Percentiles rank a stretch among this genome's conserved stretches.
Conservation (phyloP, 495 filamentous ascomycete genomes). For the Podospora pseudocomata region DNA sequence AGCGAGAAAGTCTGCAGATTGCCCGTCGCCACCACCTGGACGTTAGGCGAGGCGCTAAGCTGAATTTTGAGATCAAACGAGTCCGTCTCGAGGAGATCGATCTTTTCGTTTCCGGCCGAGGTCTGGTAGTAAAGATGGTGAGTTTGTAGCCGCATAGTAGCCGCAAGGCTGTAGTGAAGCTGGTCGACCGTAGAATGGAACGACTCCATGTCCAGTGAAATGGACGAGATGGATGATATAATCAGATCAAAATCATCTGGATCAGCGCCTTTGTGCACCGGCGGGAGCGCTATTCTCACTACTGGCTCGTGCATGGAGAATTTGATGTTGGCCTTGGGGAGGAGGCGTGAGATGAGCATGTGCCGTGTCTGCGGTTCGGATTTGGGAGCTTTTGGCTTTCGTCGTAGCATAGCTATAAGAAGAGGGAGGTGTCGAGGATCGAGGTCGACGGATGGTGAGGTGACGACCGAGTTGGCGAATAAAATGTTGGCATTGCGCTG, state of each 20-base stretch:
- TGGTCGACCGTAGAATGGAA: conserved; percentile 85
- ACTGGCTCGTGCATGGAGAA: conserved; percentile 96
- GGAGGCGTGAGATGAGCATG: conserved; percentile 77
- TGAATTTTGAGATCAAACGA: conserved; percentile 80
- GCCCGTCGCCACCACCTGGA: conserved; percentile 75
- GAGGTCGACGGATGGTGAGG: conserved; percentile 92
- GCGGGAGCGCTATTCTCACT: conserved; percentile 78
- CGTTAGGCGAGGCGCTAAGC: conserved; percentile 77
- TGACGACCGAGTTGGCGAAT: conserved; percentile 92
- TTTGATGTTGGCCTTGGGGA: conserved; percentile 93
- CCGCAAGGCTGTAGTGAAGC: conserved; percentile 77
- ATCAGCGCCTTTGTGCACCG: conserved; percentile 57
- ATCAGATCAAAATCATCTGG: conserved; percentile 85
- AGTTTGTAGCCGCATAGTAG: conserved; percentile 75
- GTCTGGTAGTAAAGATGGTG: conserved; percentile 97
- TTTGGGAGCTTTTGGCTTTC: conserved; percentile 50
- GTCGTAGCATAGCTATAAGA: conserved; percentile 67
- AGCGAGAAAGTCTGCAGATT: conserved; percentile 82
- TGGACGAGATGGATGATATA: conserved; percentile 87
- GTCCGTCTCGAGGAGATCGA: conserved; percentile 82
- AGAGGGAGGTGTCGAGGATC: conserved; percentile 89
- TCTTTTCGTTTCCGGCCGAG: conserved; percentile 62
- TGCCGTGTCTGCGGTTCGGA: conserved; percentile 48
- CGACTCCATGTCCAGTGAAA: conserved; percentile 88
- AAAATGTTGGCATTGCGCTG: conserved; percentile 95